Base-by-base conservation (phyloP, 192 early-diverging fungal genomes). In the Thoreauomyces humboldtii region DNA sequence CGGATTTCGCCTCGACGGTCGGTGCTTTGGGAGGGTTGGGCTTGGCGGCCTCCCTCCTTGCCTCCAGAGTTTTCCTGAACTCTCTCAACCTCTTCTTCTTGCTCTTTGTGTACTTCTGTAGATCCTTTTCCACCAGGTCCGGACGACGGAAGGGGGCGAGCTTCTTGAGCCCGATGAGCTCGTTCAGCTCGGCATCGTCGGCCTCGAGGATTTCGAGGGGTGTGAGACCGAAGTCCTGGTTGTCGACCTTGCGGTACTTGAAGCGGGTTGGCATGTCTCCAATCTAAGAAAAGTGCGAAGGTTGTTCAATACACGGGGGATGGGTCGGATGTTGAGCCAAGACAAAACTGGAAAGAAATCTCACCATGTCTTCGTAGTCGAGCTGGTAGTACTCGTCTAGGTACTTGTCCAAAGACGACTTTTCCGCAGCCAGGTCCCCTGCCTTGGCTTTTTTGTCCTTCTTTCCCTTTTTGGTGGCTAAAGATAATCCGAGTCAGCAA, bases 351-450 rank as follows among this genome's bases (percentile, higher is more conserved):
- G n/a, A n/a, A n/a, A n/a, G n/a, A n/a, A n/a, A n/a, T n/a, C 61
- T 55, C 65, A 88, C 86, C 73, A 95, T 86, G 69, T 98, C 93
- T 67, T 98, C 92, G 70, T 92, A 93, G 66, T 93, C 91, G 7
- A 96, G 82, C 61, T 91, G 84, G 71, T 95, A 92, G 77, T 89
- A 89, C 61, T 98, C 90, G 54, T 95, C 92, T 75, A 98, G 66
- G 71, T 92, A 90, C 17, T 87, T 69, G 24, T 80, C 81, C 64
- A 81, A 79, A 47, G 73, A 65, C 24, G 71, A 48, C 44, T 74
- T 59, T 22, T 63, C 33, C 60, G 50, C 60, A 72, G 74, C 28
- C 56, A 63, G 52, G 55, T 44, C 47, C 43, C 52, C 54, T 63
- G 69, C 54, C 44, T 63, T 44, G 50, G 25, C 58, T 62, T 32